Percentiles rank a stretch among this genome's conserved stretches.
These are phyloP conservation scores for Colletotrichum simmondsii DNA, from an alignment of 2,329 filamentous ascomycete species.

Conservation along the genomic window DNA sequence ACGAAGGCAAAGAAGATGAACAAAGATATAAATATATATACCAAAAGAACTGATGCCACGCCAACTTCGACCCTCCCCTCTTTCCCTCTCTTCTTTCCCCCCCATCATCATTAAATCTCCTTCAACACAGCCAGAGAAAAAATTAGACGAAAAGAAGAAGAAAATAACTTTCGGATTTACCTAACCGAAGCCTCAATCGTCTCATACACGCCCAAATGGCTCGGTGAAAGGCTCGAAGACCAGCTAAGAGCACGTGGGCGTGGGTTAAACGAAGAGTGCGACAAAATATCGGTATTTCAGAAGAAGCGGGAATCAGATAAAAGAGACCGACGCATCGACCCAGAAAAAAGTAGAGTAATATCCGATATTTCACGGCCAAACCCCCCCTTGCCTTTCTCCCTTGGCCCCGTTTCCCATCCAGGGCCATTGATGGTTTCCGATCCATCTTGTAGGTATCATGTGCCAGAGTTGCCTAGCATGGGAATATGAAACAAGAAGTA, in stretches of 20 bases:
- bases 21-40: constrained; percentile 7
- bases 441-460: constrained; percentile 41
- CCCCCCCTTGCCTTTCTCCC: not conserved
- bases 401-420: constrained; percentile 8
- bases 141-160: not conserved
- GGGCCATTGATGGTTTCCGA: constrained; percentile 15
- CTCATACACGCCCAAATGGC: not conserved
- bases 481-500: not conserved
- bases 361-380: constrained; percentile 1
- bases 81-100: not conserved
- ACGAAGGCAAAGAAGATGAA: not conserved
- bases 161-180: not conserved
- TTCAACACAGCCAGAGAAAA: not conserved
- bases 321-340: constrained; percentile 2
- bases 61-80: not conserved
- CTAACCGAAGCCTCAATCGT: not conserved
- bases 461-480: constrained; percentile 27
- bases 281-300: not conserved
- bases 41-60: constrained; percentile 5
- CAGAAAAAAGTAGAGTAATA: not conserved
- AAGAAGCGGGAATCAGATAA: not conserved
- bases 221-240: constrained; percentile 20
- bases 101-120: not conserved
- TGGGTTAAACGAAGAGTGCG: not conserved
- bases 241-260: constrained; percentile 15